These are phyloP conservation scores for Talaromyces adpressus DNA, from an alignment of 495 filamentous ascomycete species.

Conservation along the genomic window DNA sequence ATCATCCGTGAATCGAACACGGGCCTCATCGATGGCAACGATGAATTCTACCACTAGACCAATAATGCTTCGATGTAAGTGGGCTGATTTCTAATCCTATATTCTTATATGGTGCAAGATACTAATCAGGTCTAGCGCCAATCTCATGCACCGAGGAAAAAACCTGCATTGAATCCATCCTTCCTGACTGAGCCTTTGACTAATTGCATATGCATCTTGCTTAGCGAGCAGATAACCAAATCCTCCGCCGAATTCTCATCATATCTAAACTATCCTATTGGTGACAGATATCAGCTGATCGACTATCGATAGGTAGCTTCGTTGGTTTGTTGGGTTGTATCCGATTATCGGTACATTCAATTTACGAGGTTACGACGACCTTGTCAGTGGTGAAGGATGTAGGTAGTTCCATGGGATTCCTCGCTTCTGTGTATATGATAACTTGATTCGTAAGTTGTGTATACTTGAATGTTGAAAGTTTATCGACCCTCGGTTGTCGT, in stretches of 20 bases:
- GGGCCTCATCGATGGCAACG: constrained; percentile 54
- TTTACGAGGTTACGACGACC: no score
- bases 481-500: neutral
- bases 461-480: neutral
- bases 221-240: neutral
- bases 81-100: neutral
- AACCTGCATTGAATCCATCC: neutral
- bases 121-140: neutral
- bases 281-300: neutral
- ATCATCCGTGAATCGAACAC: constrained; percentile 54
- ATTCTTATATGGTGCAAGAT: neutral
- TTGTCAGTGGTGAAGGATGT: no score
- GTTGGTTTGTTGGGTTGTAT: no score
- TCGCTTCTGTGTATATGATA: neutral
- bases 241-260: neutral
- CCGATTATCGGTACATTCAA: no score
- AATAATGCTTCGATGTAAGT: constrained; percentile 33
- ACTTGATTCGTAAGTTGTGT: neutral
- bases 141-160: neutral
- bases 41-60: constrained; percentile 56
- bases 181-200: neutral
- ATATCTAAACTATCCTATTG: neutral
- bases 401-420: no score
- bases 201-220: neutral
- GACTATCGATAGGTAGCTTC: neutral